A percentile compares a stretch with the other conserved stretches of the same genome.
These are phyloP conservation scores for Aspergillus conjunctus DNA, from an alignment of 495 filamentous ascomycete genomes.

Conservation along the genomic window DNA sequence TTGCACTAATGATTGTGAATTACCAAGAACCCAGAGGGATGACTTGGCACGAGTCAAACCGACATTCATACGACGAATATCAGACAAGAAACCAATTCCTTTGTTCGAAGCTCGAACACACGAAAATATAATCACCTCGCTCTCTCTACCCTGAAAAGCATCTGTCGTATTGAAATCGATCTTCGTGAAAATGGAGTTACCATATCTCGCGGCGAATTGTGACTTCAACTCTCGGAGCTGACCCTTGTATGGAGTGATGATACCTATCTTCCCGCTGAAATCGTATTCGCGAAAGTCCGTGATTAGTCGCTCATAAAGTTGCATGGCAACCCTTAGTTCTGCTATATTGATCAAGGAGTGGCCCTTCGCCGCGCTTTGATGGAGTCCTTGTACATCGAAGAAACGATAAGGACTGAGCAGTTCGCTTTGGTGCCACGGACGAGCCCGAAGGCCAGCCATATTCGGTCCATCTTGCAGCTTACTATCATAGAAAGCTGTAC, in stretches of 20 bases:
- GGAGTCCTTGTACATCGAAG: slow-evolving; percentile 91
- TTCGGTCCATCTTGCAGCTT: slow-evolving; percentile 78
- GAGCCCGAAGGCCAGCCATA: slow-evolving; percentile 73
- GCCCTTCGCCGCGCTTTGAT: slow-evolving; percentile 72
- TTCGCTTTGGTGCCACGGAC: slow-evolving; percentile 81
- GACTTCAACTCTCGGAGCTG: slow-evolving; percentile 80
- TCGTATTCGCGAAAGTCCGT: slow-evolving; percentile 69
- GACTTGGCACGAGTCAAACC: slow-evolving; percentile 95
- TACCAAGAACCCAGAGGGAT: slow-evolving; percentile 92
- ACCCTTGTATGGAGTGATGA: slow-evolving; percentile 96
- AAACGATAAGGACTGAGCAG: slow-evolving; percentile 94
- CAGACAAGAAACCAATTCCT: slow-evolving; percentile 95
- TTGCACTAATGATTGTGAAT: slow-evolving; percentile 79
- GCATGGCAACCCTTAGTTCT: slow-evolving; percentile 81
- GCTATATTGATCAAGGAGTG: slow-evolving; percentile 89
- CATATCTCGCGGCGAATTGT: slow-evolving; percentile 70
- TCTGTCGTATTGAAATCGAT: slow-evolving; percentile 99
- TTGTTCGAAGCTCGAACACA: slow-evolving; percentile 91
- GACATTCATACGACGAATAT: slow-evolving; percentile 99
- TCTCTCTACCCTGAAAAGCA: slow-evolving; percentile 95
- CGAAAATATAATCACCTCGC: slow-evolving; percentile 98
- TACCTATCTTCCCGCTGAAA: slow-evolving; percentile 82
- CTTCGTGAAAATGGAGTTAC: slow-evolving; percentile 69
- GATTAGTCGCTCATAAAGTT: slow-evolving; percentile 75
- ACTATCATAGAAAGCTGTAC: slow-evolving; percentile 86